These are phyloP conservation scores for Geosiphon pyriformis DNA, from an alignment of 192 early-diverging fungal species.

Conservation along the genomic window DNA sequence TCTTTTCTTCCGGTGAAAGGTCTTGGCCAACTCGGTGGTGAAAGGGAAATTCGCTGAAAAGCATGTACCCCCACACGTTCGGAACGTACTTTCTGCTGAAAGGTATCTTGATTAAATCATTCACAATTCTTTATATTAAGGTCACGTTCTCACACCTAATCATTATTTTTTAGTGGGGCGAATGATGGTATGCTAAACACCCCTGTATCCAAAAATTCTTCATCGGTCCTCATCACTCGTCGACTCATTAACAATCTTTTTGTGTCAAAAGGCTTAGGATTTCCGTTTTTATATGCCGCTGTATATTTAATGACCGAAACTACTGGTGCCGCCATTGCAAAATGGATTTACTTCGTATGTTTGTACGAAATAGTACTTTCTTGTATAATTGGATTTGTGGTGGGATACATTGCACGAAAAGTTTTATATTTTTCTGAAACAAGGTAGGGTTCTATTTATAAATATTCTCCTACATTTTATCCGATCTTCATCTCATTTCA, in stretches of 20 bases:
- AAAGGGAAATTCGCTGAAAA: conserved; percentile 91
- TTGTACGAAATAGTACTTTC: conserved; percentile 74
- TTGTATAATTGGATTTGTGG: conserved; percentile 59
- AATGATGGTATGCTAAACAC: conserved; percentile 62
- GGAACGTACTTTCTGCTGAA: conserved; percentile 72
- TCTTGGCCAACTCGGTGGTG: conserved; percentile 88
- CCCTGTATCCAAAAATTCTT: too few species aligned
- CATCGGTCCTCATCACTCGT: too few species aligned
- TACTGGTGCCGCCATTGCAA: conserved; percentile 60
- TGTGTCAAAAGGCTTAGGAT: conserved; percentile 60
- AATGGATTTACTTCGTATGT: conserved; percentile 74
- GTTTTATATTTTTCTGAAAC: conserved; percentile 61
- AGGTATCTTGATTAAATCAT: conserved; percentile 42
- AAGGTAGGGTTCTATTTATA: conserved; percentile 26
- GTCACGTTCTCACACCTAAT: too few species aligned
- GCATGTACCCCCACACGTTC: conserved; percentile 71
- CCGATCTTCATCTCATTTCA: too few species aligned
- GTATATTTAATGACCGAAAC: conserved; percentile 59
- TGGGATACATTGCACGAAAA: conserved; percentile 67
- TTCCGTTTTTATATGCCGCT: conserved; percentile 78
- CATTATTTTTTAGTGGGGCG: conserved; percentile 56
- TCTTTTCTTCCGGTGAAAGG: conserved; percentile 27
- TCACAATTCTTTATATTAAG: too few species aligned
- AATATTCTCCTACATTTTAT: not conserved
- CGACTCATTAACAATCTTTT: conserved; percentile 1